Conservation (phyloP, 805 yeast genomes). For the Wickerhamomyces tratensis region DNA sequence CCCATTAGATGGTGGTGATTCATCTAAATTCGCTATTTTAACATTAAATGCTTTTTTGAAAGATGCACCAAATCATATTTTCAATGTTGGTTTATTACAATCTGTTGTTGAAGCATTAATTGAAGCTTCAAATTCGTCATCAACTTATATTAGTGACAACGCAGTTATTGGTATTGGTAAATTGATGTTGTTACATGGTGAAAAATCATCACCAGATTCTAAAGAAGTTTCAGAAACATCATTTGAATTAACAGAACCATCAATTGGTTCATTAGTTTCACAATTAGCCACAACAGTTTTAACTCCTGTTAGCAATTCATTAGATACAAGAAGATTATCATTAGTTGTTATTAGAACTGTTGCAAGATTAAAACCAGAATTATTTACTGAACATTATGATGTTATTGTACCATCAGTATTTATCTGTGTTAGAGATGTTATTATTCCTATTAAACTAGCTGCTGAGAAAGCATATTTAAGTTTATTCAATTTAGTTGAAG, state of each 20-base stretch:
- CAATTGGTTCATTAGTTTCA: slow-evolving; percentile 31
- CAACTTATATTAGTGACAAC: slow-evolving; percentile 58
- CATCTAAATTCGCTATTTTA: slow-evolving; percentile 55
- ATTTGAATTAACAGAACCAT: slow-evolving; percentile 33
- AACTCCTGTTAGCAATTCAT: slow-evolving; percentile 50
- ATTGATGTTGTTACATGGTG: slow-evolving; percentile 44
- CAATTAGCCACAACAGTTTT: slow-evolving; percentile 40
- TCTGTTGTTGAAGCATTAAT: slow-evolving; percentile 42
- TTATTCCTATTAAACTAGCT: slow-evolving; percentile 87
- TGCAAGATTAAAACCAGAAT: slow-evolving; percentile 48
- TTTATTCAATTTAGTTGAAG: slow-evolving; percentile 64
- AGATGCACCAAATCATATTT: slow-evolving; percentile 62
- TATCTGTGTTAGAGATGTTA: slow-evolving; percentile 73
- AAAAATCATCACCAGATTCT: slow-evolving; percentile 25
- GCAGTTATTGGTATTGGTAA: slow-evolving; percentile 80
- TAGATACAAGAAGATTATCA: slow-evolving; percentile 73
- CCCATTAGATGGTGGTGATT: slow-evolving; percentile 28
- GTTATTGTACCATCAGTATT: slow-evolving; percentile 65
- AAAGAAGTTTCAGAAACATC: slow-evolving; percentile 17
- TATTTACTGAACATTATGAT: slow-evolving; percentile 45
- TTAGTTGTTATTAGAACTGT: slow-evolving; percentile 69
- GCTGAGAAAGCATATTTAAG: slow-evolving; percentile 86
- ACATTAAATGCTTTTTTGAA: slow-evolving; percentile 73
- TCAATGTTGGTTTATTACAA: slow-evolving; percentile 37
- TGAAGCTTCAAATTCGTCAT: slow-evolving; percentile 29